These are phyloP conservation scores for Vigna mungo DNA, from an alignment of 306 rosid genomes.

Conservation along the genomic window DNA sequence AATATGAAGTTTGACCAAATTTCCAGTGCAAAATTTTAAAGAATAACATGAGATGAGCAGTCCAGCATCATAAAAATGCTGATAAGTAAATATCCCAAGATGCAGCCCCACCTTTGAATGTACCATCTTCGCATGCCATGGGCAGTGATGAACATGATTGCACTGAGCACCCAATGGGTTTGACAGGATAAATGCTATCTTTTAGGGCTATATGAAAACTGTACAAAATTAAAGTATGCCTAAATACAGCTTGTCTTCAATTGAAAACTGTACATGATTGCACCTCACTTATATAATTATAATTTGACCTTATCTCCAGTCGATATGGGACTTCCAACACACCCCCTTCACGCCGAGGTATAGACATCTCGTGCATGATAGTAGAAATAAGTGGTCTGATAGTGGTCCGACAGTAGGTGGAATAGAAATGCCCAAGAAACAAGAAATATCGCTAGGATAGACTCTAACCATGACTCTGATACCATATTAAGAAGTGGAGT, in stretches of 20 bases:
- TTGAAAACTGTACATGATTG: too few relatives aligned
- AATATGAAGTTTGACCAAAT: conserved; percentile 38
- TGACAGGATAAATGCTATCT: conserved; percentile 38
- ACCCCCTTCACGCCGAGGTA: too few relatives aligned
- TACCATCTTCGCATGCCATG: conserved; percentile 29
- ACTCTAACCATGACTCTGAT: too few relatives aligned
- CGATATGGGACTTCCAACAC: too few relatives aligned
- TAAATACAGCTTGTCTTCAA: conserved; percentile 13
- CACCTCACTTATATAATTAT: too few relatives aligned
- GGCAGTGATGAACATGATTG: conserved; percentile 27
- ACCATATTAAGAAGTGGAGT: too few relatives aligned
- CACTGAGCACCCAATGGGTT: conserved; percentile 34
- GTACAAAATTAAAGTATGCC: conserved; percentile 5
- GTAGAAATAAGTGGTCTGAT: too few relatives aligned
- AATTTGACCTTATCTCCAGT: too few relatives aligned
- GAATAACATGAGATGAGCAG: neutral
- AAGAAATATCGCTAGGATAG: too few relatives aligned
- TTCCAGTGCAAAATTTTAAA: conserved; percentile 25
- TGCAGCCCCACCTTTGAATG: conserved; percentile 10
- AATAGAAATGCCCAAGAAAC: too few relatives aligned
- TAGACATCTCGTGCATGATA: too few relatives aligned
- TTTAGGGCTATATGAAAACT: conserved; percentile 20
- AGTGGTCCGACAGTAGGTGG: too few relatives aligned
- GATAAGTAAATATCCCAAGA: conserved; percentile 21
- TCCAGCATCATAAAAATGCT: conserved; percentile 33